Evolutionary conservation across 176 grass and related monocot genomes (phyloP).

Genomic region (Bromus sterilis): DNA sequence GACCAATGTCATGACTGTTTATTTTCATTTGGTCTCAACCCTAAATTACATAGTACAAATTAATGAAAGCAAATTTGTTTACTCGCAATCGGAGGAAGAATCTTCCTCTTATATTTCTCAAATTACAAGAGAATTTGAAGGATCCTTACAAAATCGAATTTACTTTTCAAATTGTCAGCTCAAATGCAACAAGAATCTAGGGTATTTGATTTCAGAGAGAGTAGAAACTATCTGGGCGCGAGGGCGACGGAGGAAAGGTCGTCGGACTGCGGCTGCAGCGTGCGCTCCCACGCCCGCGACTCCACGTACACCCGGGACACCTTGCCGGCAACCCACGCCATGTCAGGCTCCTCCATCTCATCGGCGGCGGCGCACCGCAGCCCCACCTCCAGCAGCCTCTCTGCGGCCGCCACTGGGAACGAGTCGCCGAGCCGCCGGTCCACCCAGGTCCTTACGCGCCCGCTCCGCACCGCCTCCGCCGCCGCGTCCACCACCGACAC

Average conservation of each 20-base stretch:
- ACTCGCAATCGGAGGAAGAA: no score
- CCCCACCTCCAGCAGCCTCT: constrained; percentile 48
- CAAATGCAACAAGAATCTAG: no score
- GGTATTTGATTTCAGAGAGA: no score
- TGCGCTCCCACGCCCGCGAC: constrained; percentile 42
- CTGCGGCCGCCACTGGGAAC: constrained; percentile 43
- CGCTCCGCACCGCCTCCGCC: constrained; percentile 14
- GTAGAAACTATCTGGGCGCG: constrained; percentile 34
- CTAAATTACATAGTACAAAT: no score
- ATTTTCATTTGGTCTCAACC: no score
- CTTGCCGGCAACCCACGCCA: constrained; percentile 65
- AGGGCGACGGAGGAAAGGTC: constrained; percentile 39
- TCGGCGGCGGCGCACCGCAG: constrained; percentile 39
- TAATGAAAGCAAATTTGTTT: no score
- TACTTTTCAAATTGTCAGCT: no score
- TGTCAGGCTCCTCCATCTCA: constrained; percentile 26
- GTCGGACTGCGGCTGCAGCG: constrained; percentile 32
- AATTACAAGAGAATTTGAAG: no score
- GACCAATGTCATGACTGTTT: no score
- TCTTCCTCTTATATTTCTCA: no score
- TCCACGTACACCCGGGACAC: constrained; percentile 61
- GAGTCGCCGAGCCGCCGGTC: constrained; percentile 67
- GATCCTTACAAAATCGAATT: no score
- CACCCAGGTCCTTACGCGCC: constrained; percentile 43
- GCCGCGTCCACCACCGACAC: constrained; percentile 54